Conservation (phyloP, 257 asterid species). For the Primulina tabacum region DNA sequence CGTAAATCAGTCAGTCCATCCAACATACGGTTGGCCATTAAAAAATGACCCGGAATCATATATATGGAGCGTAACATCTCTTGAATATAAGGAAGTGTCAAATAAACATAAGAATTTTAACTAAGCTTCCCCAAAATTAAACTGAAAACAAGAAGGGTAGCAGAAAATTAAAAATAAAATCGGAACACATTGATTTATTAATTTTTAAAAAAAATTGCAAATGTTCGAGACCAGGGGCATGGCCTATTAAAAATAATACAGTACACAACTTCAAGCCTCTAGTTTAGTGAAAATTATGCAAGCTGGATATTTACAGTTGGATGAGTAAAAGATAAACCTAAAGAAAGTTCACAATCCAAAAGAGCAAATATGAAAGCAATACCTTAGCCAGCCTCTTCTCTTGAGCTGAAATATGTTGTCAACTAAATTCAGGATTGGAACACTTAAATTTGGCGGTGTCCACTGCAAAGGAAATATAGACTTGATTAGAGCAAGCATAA, state of each 20-base stretch:
- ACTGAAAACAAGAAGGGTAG: not conserved
- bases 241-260: not conserved
- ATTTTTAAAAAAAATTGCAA: slow-evolving; percentile 1
- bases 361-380: slow-evolving; percentile 26
- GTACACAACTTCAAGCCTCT: not conserved
- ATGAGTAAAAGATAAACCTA: slow-evolving; percentile 3
- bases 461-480: slow-evolving; percentile 61
- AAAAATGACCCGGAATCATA: too few species aligned
- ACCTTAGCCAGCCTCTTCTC: slow-evolving; percentile 99
- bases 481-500: slow-evolving; percentile 27
- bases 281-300: slow-evolving; percentile 6
- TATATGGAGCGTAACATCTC: too few species aligned
- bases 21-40: too few species aligned
- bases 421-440: slow-evolving; percentile 88
- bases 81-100: too few species aligned
- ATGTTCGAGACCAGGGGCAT: slow-evolving; percentile 5
- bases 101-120: not conserved
- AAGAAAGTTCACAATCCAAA: slow-evolving; percentile 14
- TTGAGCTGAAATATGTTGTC: slow-evolving; percentile 94
- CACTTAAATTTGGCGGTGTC: slow-evolving; percentile 91
- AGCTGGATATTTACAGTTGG: not conserved
- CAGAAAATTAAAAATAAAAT: not conserved
- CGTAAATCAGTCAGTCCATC: too few species aligned
- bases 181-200: not conserved
- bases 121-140: not conserved